phyloP scores from a whole-genome alignment of 345 rosid species.

The Linum tenue region DNA sequence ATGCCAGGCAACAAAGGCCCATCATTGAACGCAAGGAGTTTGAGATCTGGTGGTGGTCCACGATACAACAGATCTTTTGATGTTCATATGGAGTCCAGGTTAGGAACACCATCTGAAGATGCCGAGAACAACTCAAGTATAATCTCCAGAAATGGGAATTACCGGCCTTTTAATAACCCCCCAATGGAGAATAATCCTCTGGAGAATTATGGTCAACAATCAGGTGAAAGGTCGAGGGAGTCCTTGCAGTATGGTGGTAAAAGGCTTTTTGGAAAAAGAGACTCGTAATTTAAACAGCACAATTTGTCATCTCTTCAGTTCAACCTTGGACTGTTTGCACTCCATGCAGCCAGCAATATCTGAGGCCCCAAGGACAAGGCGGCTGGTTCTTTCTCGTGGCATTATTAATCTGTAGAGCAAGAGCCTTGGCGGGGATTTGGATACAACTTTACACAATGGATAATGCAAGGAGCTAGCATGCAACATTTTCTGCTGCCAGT shows the following conservation, averaged over 20 bases:
- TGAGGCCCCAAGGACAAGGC: no score
- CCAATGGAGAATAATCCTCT: conserved; percentile 37
- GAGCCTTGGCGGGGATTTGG: no score
- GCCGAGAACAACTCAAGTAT: conserved; percentile 45
- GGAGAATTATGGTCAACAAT: conserved; percentile 47
- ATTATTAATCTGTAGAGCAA: no score
- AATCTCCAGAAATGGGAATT: conserved; percentile 49
- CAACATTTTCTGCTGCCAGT: no score
- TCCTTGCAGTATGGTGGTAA: conserved; percentile 61
- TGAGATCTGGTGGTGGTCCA: conserved; percentile 57
- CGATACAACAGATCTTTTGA: conserved; percentile 50
- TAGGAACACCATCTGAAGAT: conserved; percentile 67
- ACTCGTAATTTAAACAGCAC: no score
- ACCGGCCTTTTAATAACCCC: conserved; percentile 27
- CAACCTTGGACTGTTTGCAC: no score
- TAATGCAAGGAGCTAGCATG: no score
- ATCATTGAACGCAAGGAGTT: conserved; percentile 47
- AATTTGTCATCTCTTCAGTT: no score
- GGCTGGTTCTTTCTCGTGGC: no score
- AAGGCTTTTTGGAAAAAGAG: no score
- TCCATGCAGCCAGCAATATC: no score
- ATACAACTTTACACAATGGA: no score
- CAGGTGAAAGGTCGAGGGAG: conserved; percentile 57
- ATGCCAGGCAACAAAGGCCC: conserved; percentile 35
- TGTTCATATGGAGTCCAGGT: conserved; percentile 51